These are phyloP conservation scores for Cicer pinnatifidum DNA, from an alignment of 306 rosid species.

Conservation along the genomic window DNA sequence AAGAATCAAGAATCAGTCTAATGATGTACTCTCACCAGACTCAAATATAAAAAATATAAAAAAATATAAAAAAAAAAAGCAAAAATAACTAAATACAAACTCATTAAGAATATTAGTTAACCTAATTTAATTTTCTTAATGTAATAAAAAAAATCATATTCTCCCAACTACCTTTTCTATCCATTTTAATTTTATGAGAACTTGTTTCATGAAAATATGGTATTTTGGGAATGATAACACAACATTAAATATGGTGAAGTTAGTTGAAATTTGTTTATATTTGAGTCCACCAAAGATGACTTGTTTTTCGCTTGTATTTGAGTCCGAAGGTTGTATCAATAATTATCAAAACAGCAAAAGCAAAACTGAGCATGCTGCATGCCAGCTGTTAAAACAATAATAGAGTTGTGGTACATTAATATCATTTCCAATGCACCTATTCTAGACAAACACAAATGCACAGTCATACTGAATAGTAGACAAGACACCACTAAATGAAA, in stretches of 20 bases:
- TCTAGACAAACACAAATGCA: constrained; percentile 32
- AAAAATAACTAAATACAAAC: neutral
- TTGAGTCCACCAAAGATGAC: neutral
- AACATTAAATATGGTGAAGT: neutral
- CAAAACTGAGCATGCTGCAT: constrained; percentile 30
- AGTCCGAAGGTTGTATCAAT: neutral
- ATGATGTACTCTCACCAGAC: neutral
- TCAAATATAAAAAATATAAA: neutral
- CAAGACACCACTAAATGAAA: constrained; percentile 33
- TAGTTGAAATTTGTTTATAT: neutral
- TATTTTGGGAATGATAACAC: neutral
- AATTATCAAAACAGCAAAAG: constrained; percentile 29
- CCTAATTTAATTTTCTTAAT: neutral
- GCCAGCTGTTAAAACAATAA: constrained; percentile 21
- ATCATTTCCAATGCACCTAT: constrained; percentile 32
- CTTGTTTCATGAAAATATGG: neutral
- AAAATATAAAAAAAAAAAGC: neutral
- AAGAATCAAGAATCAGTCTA: constrained; percentile 26
- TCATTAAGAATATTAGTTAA: neutral
- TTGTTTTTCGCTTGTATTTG: neutral
- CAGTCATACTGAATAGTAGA: constrained; percentile 21
- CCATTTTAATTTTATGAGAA: neutral
- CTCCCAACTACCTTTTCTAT: neutral
- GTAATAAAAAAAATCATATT: neutral
- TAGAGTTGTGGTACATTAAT: constrained; percentile 5